Percentiles rank a stretch among this genome's conserved stretches.
Evolutionary conservation across 441 rosid species (phyloP).

Genomic region (Arabidopsis hybrid): DNA sequence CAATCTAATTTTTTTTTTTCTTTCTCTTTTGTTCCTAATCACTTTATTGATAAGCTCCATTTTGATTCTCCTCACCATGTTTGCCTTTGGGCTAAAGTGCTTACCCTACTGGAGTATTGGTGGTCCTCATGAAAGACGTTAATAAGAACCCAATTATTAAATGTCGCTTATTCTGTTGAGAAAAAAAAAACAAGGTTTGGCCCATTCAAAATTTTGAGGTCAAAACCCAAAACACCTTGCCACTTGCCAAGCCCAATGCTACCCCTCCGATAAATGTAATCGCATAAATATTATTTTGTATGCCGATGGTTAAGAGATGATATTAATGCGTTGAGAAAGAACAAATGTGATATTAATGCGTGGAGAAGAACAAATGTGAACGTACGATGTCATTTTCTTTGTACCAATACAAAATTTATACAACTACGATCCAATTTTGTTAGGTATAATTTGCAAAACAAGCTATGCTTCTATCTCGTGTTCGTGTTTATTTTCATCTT

Average conservation of each 20-base stretch:
- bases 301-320: too few relatives aligned
- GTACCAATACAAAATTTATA: slow-evolving; percentile 37
- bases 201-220: not conserved
- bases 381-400: slow-evolving; percentile 39
- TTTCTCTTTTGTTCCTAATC: too few relatives aligned
- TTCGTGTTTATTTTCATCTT: not conserved
- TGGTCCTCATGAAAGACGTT: not conserved
- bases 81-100: too few relatives aligned
- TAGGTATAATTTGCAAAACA: slow-evolving; percentile 41
- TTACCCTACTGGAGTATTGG: too few relatives aligned
- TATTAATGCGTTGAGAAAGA: too few relatives aligned
- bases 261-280: not conserved
- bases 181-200: not conserved
- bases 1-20: too few relatives aligned
- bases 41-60: not conserved
- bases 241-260: not conserved
- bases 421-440: slow-evolving; percentile 29
- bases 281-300: not conserved
- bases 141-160: not conserved
- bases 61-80: too few relatives aligned
- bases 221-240: not conserved
- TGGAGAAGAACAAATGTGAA: slow-evolving; percentile 24
- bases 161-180: not conserved
- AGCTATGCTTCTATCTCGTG: slow-evolving; percentile 26
- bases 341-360: not conserved